Conservation (phyloP, 495 filamentous ascomycete genomes). For the Penicillium bovifimosum region DNA sequence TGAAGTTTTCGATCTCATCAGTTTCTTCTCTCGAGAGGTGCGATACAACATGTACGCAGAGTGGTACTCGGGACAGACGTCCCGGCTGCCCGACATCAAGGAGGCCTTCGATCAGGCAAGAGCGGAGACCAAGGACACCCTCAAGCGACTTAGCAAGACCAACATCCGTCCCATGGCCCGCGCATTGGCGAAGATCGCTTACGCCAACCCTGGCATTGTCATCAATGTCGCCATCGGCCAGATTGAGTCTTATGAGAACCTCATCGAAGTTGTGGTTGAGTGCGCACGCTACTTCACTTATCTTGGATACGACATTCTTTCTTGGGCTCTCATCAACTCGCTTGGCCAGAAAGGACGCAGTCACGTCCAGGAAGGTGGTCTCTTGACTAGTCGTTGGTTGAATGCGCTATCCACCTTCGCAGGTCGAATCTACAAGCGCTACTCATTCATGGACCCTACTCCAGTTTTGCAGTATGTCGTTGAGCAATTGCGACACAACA, state of each 20-base stretch:
- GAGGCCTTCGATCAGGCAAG: constrained; percentile 69
- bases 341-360: constrained; percentile 69
- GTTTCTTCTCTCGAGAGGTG: constrained; percentile 64
- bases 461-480: constrained; percentile 88
- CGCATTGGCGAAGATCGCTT: constrained; percentile 78
- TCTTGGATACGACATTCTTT: constrained; percentile 86
- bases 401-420: constrained; percentile 78
- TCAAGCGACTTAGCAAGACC: constrained; percentile 80
- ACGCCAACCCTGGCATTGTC: constrained; percentile 82
- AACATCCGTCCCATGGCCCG: constrained; percentile 83
- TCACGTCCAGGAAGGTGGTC: constrained; percentile 73
- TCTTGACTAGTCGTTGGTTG: constrained; percentile 86
- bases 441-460: constrained; percentile 72
- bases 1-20: constrained; percentile 77
- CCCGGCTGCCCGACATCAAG: constrained; percentile 70
- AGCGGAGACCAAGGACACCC: constrained; percentile 69
- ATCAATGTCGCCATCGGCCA: constrained; percentile 80
- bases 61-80: constrained; percentile 76
- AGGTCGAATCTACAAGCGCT: constrained; percentile 77
- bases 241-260: constrained; percentile 86
- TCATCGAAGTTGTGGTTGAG: constrained; percentile 88
- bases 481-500: constrained; percentile 71
- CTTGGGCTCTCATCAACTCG: constrained; percentile 78
- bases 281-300: constrained; percentile 90
- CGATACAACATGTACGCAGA: constrained; percentile 90